Percentiles rank a stretch among this genome's conserved stretches.
phyloP scores from a whole-genome alignment of 208 protist genomes.

The Crithidia sp. region DNA sequence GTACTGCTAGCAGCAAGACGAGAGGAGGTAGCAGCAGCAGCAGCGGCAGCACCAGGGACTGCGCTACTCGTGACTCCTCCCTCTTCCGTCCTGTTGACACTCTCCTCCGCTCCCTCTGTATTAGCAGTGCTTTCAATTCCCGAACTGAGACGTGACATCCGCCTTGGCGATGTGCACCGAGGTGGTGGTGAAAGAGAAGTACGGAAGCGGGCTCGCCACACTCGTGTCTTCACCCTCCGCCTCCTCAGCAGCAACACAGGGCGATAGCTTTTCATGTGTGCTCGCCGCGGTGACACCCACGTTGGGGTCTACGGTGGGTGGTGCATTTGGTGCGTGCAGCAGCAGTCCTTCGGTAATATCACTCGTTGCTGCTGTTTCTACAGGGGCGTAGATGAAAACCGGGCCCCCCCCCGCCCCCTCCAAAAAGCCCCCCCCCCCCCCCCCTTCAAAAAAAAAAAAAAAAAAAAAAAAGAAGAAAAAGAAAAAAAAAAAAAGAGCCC shows the following conservation, averaged over 20 bases:
- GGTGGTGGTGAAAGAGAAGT: constrained; percentile 22
- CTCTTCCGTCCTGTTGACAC: neutral
- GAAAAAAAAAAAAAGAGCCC: too few species aligned
- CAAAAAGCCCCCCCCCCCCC: too few species aligned
- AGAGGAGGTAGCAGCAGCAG: neutral
- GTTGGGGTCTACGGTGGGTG: too few species aligned
- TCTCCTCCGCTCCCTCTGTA: neutral
- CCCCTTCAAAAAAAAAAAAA: too few species aligned
- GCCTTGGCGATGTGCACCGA: constrained; percentile 16
- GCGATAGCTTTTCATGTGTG: neutral
- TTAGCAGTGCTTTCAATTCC: neutral
- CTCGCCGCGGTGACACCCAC: too few species aligned
- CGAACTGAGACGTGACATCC: neutral
- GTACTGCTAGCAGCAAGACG: neutral
- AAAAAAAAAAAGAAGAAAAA: too few species aligned
- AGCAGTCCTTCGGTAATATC: too few species aligned
- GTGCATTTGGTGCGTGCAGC: too few species aligned
- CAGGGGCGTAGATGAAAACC: too few species aligned
- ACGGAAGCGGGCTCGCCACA: constrained; percentile 4
- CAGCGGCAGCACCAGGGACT: neutral
- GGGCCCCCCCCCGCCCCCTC: too few species aligned
- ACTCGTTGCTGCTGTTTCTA: too few species aligned
- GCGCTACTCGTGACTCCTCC: neutral
- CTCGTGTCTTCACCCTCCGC: neutral
- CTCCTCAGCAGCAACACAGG: neutral